Percentiles rank a stretch among this genome's conserved stretches.
These are phyloP conservation scores for Yamadazyma dendronema DNA, from an alignment of 1,139 yeast species.

Conservation along the genomic window DNA sequence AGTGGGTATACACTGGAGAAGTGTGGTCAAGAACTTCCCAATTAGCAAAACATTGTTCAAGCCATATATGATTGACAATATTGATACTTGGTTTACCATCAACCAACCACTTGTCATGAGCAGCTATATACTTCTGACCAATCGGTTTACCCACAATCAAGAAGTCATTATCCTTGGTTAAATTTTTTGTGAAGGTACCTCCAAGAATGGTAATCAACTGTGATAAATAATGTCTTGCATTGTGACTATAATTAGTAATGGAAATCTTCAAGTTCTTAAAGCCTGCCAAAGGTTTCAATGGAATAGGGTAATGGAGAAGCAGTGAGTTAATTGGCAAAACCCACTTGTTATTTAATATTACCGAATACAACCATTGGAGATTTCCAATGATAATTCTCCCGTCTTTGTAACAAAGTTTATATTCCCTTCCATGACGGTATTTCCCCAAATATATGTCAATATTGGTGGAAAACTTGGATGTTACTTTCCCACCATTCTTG, in stretches of 20 bases:
- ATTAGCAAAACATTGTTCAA: slow-evolving; percentile 72
- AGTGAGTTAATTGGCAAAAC: slow-evolving; percentile 51
- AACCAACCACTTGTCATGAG: slow-evolving; percentile 53
- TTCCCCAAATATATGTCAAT: slow-evolving; percentile 68
- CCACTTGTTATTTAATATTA: slow-evolving; percentile 58
- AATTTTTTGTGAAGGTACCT: slow-evolving; percentile 69
- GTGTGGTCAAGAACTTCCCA: slow-evolving; percentile 55
- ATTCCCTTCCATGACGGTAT: slow-evolving; percentile 56
- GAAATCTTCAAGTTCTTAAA: slow-evolving; percentile 56
- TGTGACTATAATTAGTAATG: slow-evolving; percentile 82
- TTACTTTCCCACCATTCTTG: slow-evolving; percentile 32
- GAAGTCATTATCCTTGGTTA: slow-evolving; percentile 68
- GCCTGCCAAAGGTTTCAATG: slow-evolving; percentile 48
- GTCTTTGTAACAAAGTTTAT: slow-evolving; percentile 25
- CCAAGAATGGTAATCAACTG: slow-evolving; percentile 69
- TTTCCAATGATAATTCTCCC: slow-evolving; percentile 54
- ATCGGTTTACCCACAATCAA: slow-evolving; percentile 64
- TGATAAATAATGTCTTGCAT: slow-evolving; percentile 70
- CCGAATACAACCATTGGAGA: slow-evolving; percentile 70
- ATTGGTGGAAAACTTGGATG: slow-evolving; percentile 18
- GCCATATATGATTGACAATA: slow-evolving; percentile 80
- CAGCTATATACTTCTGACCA: slow-evolving; percentile 79
- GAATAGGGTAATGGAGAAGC: slow-evolving; percentile 73
- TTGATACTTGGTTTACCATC: slow-evolving; percentile 37
- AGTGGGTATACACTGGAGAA: slow-evolving; percentile 36